These are phyloP conservation scores for Gynandropsis gynandra DNA, from an alignment of 345 rosid species.

Conservation along the genomic window DNA sequence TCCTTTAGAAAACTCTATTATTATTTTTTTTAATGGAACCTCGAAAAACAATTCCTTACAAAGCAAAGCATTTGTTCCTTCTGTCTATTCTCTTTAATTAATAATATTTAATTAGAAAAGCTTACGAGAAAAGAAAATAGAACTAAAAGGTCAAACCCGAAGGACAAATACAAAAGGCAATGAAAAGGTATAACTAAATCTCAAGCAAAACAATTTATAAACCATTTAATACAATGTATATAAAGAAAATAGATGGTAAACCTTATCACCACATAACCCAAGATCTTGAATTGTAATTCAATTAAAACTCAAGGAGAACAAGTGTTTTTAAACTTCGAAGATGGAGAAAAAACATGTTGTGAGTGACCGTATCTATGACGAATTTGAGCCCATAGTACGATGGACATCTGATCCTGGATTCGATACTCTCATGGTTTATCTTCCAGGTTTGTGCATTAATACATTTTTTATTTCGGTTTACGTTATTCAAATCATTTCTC, in stretches of 20 bases:
- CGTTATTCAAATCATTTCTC: too few relatives aligned
- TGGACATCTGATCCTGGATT: slow-evolving; percentile 26
- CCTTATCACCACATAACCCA: slow-evolving; percentile 11
- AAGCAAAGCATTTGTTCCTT: slow-evolving; percentile 22
- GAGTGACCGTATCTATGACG: slow-evolving; percentile 25
- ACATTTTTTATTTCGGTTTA: too few relatives aligned
- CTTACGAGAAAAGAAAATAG: background rate
- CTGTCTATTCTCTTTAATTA: background rate
- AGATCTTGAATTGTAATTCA: background rate
- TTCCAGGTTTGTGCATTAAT: slow-evolving; percentile 27
- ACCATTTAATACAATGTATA: slow-evolving; percentile 10
- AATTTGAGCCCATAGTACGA: slow-evolving; percentile 28
- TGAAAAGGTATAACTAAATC: slow-evolving; percentile 23
- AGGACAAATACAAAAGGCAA: slow-evolving; percentile 16
- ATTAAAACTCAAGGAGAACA: slow-evolving; percentile 2
- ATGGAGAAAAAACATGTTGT: slow-evolving; percentile 24
- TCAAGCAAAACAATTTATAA: slow-evolving; percentile 17
- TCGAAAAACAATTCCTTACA: background rate
- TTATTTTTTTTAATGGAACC: too few relatives aligned
- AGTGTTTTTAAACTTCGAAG: background rate
- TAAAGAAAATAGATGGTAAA: slow-evolving; percentile 10
- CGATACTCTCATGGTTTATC: slow-evolving; percentile 26
- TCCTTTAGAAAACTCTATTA: too few relatives aligned
- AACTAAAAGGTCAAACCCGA: too few relatives aligned
- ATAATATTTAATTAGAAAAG: background rate